Evolutionary conservation across 176 grass and related monocot genomes (phyloP).

Genomic region (Oryza glaberrima): DNA sequence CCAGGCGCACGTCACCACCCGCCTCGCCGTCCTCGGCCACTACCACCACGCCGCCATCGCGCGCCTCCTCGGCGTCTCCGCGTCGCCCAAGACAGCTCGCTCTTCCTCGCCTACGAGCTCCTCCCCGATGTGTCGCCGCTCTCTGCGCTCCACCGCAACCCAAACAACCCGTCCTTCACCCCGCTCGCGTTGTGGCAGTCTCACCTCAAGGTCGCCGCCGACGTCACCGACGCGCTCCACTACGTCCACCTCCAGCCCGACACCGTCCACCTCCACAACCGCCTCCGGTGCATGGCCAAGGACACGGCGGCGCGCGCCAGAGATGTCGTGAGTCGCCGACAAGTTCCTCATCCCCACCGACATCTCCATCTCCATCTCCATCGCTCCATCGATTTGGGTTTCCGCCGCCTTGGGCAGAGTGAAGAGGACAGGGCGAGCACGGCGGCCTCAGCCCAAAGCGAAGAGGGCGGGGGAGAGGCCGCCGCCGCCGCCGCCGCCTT

Average conservation of each 20-base stretch:
- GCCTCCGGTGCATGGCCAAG: constrained; percentile 61
- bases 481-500: too few species aligned
- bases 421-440: too few species aligned
- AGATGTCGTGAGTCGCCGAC: constrained; percentile 67
- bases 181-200: constrained; percentile 63
- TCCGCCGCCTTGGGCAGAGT: too few species aligned
- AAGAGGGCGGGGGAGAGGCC: too few species aligned
- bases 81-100: constrained; percentile 49
- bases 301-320: constrained; percentile 56
- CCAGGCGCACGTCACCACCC: constrained; percentile 28
- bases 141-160: constrained; percentile 63
- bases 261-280: constrained; percentile 65
- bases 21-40: constrained; percentile 61
- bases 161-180: constrained; percentile 80
- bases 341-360: constrained; percentile 60
- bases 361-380: constrained; percentile 52
- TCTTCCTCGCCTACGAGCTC: constrained; percentile 84
- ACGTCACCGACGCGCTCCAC: constrained; percentile 29
- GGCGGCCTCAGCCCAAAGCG: too few species aligned
- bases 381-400: too few species aligned
- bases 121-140: constrained; percentile 55
- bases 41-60: constrained; percentile 82
- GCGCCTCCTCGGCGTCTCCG: constrained; percentile 75
- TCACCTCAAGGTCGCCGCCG: constrained; percentile 67
- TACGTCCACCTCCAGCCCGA: constrained; percentile 62